Evolutionary conservation across 208 protist genomes (phyloP), one percentile per base, ranked within the genome.

Genomic region (Polymyxa betae): DNA sequence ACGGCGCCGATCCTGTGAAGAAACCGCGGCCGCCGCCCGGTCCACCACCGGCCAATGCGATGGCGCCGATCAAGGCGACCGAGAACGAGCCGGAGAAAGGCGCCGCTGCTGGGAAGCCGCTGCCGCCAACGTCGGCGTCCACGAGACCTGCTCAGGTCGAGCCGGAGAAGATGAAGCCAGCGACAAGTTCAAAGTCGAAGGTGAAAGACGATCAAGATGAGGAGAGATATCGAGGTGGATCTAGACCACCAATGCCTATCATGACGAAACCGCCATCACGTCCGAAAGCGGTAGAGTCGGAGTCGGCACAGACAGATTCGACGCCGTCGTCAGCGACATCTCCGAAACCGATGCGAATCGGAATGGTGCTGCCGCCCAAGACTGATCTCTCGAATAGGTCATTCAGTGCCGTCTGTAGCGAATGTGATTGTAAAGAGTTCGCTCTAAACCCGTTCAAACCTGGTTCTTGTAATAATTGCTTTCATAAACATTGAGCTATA

Each of bases 401-500:
- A 60, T 5, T 29, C 24, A 60, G 12, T 24, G 49, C 12, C 49
- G 49, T n/a, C 12, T 82, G 72, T n/a, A 40, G 72, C n/a, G 72
- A 82, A 82, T 82, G 72, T n/a, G 72, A 82, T 43, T 82, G 72
- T 43, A 40, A 5, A 5, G 16, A 82, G 35, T 82, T 82, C 72
- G n/a, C 35, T 5, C 16, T 35, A 5, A 82, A 82, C n/a, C 72
- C 72, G 72, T 82, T 82, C 72, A 82, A 82, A n/a, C 16, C n/a
- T 43, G 72, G 72, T n/a, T 12, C 5, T 35, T 82, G 72, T 43
- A 82, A 82, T 43, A 82, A 82, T n/a, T 82, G 72, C n/a, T 82
- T 82, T 43, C 72, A 82, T 82, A 82, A 82, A 43, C 72, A 82
- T 60, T 60, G 49, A 60, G n/a, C n/a, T n/a, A n/a, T n/a, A n/a